These are phyloP conservation scores for Pseudocercospora vitis DNA, from an alignment of 2,329 filamentous ascomycete species.

Conservation along the genomic window DNA sequence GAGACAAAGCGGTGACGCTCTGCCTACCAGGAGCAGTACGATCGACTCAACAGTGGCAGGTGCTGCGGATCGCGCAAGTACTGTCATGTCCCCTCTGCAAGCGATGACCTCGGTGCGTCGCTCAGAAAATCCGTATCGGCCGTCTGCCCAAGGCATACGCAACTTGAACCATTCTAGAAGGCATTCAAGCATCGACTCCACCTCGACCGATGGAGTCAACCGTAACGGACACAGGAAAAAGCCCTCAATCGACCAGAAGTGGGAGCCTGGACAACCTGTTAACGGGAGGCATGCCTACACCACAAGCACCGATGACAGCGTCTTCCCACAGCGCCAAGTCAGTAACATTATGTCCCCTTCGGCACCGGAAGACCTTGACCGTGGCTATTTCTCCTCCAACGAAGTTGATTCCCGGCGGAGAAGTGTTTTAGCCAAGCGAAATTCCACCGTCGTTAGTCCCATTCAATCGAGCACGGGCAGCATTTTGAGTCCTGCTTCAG, in stretches of 20 bases:
- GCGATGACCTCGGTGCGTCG: constrained; percentile 37
- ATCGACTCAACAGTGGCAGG: constrained; percentile 13
- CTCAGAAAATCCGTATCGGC: constrained; percentile 35
- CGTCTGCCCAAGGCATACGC: constrained; percentile 40
- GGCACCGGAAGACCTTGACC: constrained; percentile 64
- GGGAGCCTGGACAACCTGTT: constrained; percentile 41
- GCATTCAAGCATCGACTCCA: constrained; percentile 80
- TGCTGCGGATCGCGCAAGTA: constrained; percentile 32
- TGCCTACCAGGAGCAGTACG: constrained; percentile 18
- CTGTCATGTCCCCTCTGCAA: constrained; percentile 33
- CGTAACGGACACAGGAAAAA: constrained; percentile 54
- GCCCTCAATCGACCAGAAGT: constrained; percentile 59
- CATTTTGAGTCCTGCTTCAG: constrained; percentile 24
- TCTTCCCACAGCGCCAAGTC: constrained; percentile 32
- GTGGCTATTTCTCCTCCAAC: constrained; percentile 90
- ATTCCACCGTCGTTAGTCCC: constrained; percentile 38
- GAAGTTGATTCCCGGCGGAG: constrained; percentile 61
- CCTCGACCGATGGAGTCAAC: constrained; percentile 41
- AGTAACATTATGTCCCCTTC: constrained; percentile 34
- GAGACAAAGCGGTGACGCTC: constrained; percentile 22
- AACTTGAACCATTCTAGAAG: constrained; percentile 75
- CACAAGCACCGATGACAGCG: constrained; percentile 25
- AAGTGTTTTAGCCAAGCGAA: constrained; percentile 73
- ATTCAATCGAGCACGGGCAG: constrained; percentile 65
- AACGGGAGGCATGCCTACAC: constrained; percentile 28